These are phyloP conservation scores for Hygrocybe coccinea DNA, from an alignment of 768 basidiomycete species.

Conservation along the genomic window DNA sequence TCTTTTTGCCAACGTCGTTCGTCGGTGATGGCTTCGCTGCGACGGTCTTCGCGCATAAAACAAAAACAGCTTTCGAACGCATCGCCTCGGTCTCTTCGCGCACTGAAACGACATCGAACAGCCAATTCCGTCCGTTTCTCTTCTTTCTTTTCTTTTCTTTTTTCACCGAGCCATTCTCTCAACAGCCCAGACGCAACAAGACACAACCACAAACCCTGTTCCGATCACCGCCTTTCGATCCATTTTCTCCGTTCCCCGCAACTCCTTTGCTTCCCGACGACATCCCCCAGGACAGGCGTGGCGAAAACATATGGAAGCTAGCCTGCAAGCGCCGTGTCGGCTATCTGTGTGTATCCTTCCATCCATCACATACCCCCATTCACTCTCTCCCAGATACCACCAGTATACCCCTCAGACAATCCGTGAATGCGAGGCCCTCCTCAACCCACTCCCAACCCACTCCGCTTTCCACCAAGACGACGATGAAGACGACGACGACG, in stretches of 20 bases:
- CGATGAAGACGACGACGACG: constrained; percentile 4
- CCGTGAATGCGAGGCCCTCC: constrained; percentile 6
- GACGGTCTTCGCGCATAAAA: too few relatives aligned
- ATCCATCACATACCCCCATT: background rate
- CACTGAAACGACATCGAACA: background rate
- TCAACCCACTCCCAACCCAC: background rate
- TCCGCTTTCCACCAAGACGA: background rate
- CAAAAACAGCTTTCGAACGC: too few relatives aligned
- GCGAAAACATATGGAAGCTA: constrained; percentile 4
- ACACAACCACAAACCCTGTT: background rate
- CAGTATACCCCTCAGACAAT: constrained; percentile 13
- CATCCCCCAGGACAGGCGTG: background rate
- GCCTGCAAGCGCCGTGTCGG: constrained; percentile 8
- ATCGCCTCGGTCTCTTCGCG: background rate
- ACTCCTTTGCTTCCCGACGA: background rate
- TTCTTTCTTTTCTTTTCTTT: too few relatives aligned
- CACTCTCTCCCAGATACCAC: constrained; percentile 1
- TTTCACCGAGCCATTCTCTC: too few relatives aligned
- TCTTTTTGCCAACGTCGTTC: too few relatives aligned
- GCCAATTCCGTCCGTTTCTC: too few relatives aligned
- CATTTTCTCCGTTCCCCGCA: background rate
- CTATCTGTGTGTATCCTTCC: background rate
- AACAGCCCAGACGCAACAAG: background rate
- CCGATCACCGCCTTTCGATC: background rate
- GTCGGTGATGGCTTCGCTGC: too few relatives aligned